Conservation (phyloP, 129 eudicot species). For the Daucus carota region DNA sequence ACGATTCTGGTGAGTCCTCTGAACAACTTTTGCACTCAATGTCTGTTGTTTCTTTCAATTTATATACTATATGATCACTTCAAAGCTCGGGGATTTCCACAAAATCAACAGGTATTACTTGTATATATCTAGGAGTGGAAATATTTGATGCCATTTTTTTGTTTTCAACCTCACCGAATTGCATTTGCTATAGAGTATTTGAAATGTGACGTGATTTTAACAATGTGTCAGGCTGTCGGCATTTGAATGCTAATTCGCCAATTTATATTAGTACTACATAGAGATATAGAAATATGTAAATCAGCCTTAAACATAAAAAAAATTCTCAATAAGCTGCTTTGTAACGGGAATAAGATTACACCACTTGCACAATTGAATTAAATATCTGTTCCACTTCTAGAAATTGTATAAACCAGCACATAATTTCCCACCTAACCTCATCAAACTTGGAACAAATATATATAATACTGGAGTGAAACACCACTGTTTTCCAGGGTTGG, state of each 20-base stretch:
- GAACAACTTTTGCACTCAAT: neutral
- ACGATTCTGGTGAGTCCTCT: neutral
- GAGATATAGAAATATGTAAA: neutral
- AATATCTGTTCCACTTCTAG: neutral
- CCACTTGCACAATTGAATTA: neutral
- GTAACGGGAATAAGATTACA: neutral
- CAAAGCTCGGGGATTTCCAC: neutral
- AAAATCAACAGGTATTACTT: neutral
- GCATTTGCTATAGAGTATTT: neutral
- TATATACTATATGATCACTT: no score
- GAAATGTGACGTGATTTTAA: neutral
- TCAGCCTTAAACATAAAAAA: neutral
- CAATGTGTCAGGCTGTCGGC: neutral
- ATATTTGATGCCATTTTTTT: neutral
- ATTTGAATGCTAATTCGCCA: neutral
- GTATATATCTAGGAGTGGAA: neutral
- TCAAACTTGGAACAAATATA: neutral
- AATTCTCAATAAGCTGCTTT: neutral
- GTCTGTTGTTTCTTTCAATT: no score
- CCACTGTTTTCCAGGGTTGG: neutral
- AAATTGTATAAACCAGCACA: neutral
- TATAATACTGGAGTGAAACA: no score
- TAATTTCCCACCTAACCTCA: neutral
- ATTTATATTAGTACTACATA: no score
- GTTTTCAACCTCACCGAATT: neutral